phyloP scores from a whole-genome alignment of 2,329 filamentous ascomycete species.

The Myriosclerotinia curreyana region DNA sequence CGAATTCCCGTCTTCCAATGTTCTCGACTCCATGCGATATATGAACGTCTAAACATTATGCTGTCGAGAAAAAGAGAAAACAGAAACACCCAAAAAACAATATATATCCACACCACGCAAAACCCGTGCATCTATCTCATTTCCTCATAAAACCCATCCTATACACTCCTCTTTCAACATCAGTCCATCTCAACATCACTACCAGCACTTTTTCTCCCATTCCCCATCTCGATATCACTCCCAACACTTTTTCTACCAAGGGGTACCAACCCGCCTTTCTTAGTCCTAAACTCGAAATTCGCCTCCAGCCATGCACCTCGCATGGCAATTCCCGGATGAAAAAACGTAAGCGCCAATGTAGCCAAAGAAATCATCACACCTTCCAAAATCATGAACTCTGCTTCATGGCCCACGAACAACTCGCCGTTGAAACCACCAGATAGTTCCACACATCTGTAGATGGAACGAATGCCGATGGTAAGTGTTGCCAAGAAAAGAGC shows the following conservation, averaged over 20 bases:
- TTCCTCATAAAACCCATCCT: too few relatives aligned
- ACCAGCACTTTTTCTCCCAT: not conserved
- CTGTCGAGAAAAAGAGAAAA: too few relatives aligned
- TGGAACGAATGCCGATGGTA: constrained; percentile 54
- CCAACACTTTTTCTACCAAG: not conserved
- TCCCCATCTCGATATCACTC: constrained; percentile 5
- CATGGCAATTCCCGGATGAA: constrained; percentile 42
- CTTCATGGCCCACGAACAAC: constrained; percentile 49
- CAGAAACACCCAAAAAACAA: too few relatives aligned
- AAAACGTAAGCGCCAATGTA: constrained; percentile 45
- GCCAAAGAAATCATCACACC: constrained; percentile 49
- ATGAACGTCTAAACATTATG: too few relatives aligned
- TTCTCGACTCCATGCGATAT: too few relatives aligned
- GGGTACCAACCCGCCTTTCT: not conserved
- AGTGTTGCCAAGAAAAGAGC: constrained; percentile 49
- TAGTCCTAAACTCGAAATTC: constrained; percentile 27
- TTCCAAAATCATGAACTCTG: constrained; percentile 48
- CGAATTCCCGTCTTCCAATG: too few relatives aligned
- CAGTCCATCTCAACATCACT: too few relatives aligned
- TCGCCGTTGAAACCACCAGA: constrained; percentile 52
- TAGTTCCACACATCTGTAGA: constrained; percentile 58
- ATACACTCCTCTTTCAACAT: too few relatives aligned
- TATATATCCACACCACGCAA: too few relatives aligned
- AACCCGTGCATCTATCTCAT: too few relatives aligned
- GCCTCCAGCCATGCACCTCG: constrained; percentile 27